Evolutionary conservation across 2,329 filamentous ascomycete species (phyloP).

Genomic region (Tolypocladium ophioglossoides): DNA sequence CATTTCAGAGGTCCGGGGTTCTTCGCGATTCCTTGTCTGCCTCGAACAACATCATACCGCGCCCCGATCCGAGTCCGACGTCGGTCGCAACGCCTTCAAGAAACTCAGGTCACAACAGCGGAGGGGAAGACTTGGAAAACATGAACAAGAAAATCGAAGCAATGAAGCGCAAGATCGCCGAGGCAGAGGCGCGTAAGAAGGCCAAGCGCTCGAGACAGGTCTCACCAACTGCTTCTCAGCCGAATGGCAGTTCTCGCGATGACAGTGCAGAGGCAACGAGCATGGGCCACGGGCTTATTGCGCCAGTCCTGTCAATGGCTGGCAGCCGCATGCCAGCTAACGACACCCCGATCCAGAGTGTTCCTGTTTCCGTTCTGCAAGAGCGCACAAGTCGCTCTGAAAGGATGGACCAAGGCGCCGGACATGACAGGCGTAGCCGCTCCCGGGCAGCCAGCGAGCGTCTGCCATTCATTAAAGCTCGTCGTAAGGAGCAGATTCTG

Average conservation of each 20-base stretch:
- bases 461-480: constrained; percentile 24
- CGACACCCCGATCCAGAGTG: background rate
- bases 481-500: constrained; percentile 28
- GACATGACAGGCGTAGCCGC: constrained; percentile 12
- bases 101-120: constrained; percentile 20
- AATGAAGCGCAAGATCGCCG: constrained; percentile 48
- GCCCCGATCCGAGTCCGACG: constrained; percentile 29
- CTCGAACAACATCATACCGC: constrained; percentile 26
- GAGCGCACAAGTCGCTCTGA: background rate
- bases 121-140: constrained; percentile 31
- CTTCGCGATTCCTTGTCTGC: constrained; percentile 36
- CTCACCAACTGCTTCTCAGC: constrained; percentile 18
- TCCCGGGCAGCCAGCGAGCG: constrained; percentile 24
- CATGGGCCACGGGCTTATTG: background rate
- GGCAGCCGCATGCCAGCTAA: background rate
- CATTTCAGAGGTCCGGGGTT: constrained; percentile 23
- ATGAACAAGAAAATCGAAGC: constrained; percentile 51
- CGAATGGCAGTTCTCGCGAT: constrained; percentile 14
- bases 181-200: constrained; percentile 45
- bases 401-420: background rate
- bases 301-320: background rate
- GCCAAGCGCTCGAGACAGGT: constrained; percentile 22
- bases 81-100: constrained; percentile 26
- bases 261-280: constrained; percentile 11
- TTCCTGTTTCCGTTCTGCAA: background rate